phyloP scores from a whole-genome alignment of 1,139 yeast genomes.

The Yamadazyma membranifaciens region DNA sequence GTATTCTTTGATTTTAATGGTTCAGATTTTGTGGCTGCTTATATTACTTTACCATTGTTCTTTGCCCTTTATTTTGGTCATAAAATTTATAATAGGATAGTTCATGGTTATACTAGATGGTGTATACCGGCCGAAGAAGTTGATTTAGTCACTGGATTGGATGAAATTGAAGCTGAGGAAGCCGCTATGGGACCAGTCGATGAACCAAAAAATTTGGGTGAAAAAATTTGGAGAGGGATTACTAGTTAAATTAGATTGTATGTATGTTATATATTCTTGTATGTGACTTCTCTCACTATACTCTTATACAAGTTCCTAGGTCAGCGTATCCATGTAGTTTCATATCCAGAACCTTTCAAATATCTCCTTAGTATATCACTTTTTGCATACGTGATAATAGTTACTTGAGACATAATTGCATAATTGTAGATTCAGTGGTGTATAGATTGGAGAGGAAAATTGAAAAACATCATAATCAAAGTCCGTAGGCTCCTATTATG shows the following conservation, averaged over 20 bases:
- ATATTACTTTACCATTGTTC: constrained; percentile 38
- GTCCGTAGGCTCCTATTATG: too few species aligned
- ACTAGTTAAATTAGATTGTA: constrained; percentile 1
- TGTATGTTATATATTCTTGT: not conserved
- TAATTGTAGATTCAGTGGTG: too few species aligned
- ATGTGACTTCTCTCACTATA: not conserved
- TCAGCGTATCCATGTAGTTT: too few species aligned
- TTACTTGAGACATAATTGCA: too few species aligned
- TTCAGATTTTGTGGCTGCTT: constrained; percentile 53
- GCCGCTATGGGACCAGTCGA: constrained; percentile 19
- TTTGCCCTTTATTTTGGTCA: constrained; percentile 21
- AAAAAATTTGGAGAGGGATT: constrained; percentile 19
- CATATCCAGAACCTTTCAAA: too few species aligned
- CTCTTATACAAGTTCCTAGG: too few species aligned
- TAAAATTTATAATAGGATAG: constrained; percentile 22
- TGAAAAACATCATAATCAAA: too few species aligned
- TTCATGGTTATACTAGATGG: constrained; percentile 29
- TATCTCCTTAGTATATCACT: too few species aligned
- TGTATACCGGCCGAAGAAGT: constrained; percentile 13
- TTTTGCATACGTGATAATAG: too few species aligned
- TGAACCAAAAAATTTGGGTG: constrained; percentile 17
- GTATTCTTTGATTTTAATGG: constrained; percentile 46
- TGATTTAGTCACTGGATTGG: constrained; percentile 19
- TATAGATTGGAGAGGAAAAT: too few species aligned
- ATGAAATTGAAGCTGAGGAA: constrained; percentile 24